phyloP scores from a whole-genome alignment of 495 filamentous ascomycete species.

The Apiosordaria backusii region DNA sequence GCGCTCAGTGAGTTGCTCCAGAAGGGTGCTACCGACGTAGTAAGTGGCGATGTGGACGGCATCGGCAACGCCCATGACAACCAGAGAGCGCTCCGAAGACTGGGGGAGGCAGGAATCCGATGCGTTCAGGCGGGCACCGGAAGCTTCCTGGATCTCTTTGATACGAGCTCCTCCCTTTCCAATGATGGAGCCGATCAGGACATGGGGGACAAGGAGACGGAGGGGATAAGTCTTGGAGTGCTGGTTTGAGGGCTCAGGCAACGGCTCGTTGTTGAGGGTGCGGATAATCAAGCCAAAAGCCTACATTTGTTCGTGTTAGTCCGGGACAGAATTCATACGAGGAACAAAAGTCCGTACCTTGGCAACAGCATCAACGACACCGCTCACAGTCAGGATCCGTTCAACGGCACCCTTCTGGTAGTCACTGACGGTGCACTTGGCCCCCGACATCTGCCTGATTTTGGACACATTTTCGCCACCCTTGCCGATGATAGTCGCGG shows the following conservation, averaged over 20 bases:
- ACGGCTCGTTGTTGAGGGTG: conserved; percentile 92
- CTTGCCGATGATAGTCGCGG: conserved; percentile 96
- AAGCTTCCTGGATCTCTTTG: conserved; percentile 97
- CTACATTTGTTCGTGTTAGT: conserved; percentile 45
- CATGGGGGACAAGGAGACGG: conserved; percentile 91
- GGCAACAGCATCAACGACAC: conserved; percentile 89
- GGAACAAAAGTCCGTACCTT: conserved; percentile 62
- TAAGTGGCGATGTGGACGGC: conserved; percentile 98
- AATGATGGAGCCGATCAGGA: conserved; percentile 97
- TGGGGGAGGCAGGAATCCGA: conserved; percentile 91
- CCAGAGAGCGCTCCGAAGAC: conserved; percentile 93
- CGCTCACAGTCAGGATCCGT: conserved; percentile 94
- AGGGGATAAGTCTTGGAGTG: conserved; percentile 97
- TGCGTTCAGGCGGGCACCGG: conserved; percentile 92
- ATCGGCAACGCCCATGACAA: conserved; percentile 85
- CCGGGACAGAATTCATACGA: not conserved
- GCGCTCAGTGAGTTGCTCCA: conserved; percentile 92
- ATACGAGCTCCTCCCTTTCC: conserved; percentile 93
- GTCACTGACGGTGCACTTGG: conserved; percentile 98
- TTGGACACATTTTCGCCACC: conserved; percentile 96
- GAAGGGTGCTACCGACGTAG: conserved; percentile 92
- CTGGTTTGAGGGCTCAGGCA: conserved; percentile 77
- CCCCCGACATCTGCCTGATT: conserved; percentile 84
- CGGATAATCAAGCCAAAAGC: conserved; percentile 97
- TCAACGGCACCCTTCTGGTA: conserved; percentile 95